Percentiles rank a stretch among this genome's conserved stretches.
Conservation (phyloP, 768 basidiomycete genomes). For the Termitomyces sp. region DNA sequence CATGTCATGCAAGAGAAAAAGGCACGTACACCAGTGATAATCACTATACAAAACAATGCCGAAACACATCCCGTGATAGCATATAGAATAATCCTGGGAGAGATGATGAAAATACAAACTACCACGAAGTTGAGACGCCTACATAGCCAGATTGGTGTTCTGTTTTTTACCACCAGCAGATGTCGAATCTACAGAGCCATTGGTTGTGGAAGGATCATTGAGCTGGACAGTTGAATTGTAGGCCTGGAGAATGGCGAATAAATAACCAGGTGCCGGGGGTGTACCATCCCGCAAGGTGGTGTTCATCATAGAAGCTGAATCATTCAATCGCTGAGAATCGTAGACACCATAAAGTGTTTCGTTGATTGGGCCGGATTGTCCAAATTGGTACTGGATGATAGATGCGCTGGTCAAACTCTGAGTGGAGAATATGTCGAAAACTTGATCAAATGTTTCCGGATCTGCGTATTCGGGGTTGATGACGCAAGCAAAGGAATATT, state of each 20-base stretch:
- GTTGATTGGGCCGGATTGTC: constrained; percentile 53
- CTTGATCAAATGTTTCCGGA: constrained; percentile 61
- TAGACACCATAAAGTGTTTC: constrained; percentile 50
- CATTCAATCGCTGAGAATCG: constrained; percentile 63
- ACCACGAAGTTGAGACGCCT: constrained; percentile 18
- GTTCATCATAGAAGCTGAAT: constrained; percentile 40
- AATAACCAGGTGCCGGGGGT: constrained; percentile 51
- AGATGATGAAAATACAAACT: constrained; percentile 7
- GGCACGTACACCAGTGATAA: constrained; percentile 71
- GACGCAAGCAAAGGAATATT: constrained; percentile 65
- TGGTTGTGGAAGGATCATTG: constrained; percentile 21
- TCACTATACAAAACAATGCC: constrained; percentile 78
- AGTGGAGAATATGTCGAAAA: constrained; percentile 77
- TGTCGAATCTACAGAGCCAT: constrained; percentile 20
- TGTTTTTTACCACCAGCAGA: constrained; percentile 7
- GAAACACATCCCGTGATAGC: constrained; percentile 89
- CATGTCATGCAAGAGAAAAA: constrained; percentile 3
- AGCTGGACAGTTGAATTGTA: constrained; percentile 52
- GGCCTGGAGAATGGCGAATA: constrained; percentile 68
- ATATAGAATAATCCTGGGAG: constrained; percentile 73
- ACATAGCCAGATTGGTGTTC: constrained; percentile 79
- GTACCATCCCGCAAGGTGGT: constrained; percentile 35
- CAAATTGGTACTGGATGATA: constrained; percentile 57
- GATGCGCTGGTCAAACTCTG: constrained; percentile 56
- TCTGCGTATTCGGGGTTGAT: constrained; percentile 72